Conservation (phyloP, 2,329 filamentous ascomycete species). For the Pezicula neosporulosa region DNA sequence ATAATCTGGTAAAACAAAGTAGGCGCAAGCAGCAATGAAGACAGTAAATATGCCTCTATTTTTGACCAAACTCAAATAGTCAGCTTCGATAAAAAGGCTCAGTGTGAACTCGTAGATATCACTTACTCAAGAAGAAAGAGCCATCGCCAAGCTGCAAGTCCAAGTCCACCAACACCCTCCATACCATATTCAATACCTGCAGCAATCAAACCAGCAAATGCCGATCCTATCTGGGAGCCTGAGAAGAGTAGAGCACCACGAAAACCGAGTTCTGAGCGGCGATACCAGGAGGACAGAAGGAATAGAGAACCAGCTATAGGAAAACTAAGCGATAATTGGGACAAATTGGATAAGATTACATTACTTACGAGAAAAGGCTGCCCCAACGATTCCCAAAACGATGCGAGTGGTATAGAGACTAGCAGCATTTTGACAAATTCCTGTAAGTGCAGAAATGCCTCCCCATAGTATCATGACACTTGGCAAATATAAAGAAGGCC, state of each 20-base stretch:
- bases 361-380: constrained; percentile 7
- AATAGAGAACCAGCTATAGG: constrained; percentile 39
- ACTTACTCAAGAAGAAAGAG: constrained; percentile 48
- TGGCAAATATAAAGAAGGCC: constrained; percentile 1
- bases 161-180: constrained; percentile 38
- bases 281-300: constrained; percentile 43
- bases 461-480: constrained; percentile 36
- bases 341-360: background rate
- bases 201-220: constrained; percentile 32
- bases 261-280: constrained; percentile 31
- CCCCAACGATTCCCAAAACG: constrained; percentile 41
- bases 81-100: background rate
- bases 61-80: background rate
- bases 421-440: constrained; percentile 30
- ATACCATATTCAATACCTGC: constrained; percentile 29
- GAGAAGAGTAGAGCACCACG: constrained; percentile 33
- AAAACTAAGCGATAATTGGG: constrained; percentile 21
- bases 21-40: background rate
- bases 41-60: background rate
- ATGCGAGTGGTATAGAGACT: constrained; percentile 37
- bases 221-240: constrained; percentile 28
- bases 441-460: constrained; percentile 39
- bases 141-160: constrained; percentile 42
- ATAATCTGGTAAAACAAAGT: constrained; percentile 44
- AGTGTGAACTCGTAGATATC: background rate